Evolutionary conservation across 176 grass and related monocot species (phyloP), one percentile per base, ranked within the genome.

Genomic region (Thalia dealbata): DNA sequence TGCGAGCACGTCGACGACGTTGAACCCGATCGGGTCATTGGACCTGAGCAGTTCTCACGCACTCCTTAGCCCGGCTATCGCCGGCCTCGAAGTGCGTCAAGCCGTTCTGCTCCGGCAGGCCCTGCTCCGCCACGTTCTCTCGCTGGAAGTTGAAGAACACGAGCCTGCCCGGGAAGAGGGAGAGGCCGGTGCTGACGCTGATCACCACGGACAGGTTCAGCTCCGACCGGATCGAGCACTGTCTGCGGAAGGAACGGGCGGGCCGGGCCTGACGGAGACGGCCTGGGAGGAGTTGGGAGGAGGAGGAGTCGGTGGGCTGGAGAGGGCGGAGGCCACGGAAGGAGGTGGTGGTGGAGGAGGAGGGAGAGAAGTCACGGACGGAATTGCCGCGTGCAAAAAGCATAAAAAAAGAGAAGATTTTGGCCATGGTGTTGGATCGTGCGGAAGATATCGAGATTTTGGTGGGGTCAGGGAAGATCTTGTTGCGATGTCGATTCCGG

Each of bases 71-170:
- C 35, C 87, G 86, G 77, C 28, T 44, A 73, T 97, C 93, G 63
- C 89, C 89, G 63, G 93, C 93, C 10, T 97, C 89, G 69, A 90
- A 97, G 81, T 97, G 89, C 61, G 89, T 84, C 84, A 90, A 83
- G 65, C 89, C 93, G 73, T 97, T 97, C 84, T 96, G 92, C 75
- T 50, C 84, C 10, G 92, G 92, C 3, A 92, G 71, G 12, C 81
- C 92, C 74, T 97, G 89, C 79, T 97, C 92, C n/a, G 89, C 89
- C 48, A 97, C 93, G 76, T 97, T 92, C 89, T 97, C 89, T 8
- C 93, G 81, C 82, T 97, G 93, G 84, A 97, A 97, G 85, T 97
- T 97, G 85, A 97, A 97, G 83, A 97, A 92, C 35, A 97, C 93
- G 78, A 92, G 92, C 60, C 93, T 84, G 54, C 93, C 93, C 30